Conservation (phyloP, 2,329 filamentous ascomycete species). For the Penicillium sp. region DNA sequence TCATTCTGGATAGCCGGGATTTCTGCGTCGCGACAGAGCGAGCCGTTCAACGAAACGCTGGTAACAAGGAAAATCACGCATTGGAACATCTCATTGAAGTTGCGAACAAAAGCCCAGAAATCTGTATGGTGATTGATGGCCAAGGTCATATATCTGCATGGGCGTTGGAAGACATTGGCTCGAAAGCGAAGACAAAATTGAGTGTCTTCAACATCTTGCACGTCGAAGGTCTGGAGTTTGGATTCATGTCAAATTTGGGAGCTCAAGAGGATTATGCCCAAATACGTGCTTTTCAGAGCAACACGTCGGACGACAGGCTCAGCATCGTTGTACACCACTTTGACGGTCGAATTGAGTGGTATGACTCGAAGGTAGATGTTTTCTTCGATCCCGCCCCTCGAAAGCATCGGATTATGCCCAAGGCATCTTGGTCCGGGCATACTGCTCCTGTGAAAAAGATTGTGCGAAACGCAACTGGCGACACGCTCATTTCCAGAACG, state of each 20-base stretch:
- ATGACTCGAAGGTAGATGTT: constrained; percentile 73
- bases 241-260: constrained; percentile 33
- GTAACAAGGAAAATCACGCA: constrained; percentile 65
- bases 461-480: constrained; percentile 78
- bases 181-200: constrained; percentile 63
- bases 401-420: constrained; percentile 59
- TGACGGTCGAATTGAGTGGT: constrained; percentile 79
- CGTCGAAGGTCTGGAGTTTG: constrained; percentile 59
- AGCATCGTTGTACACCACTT: constrained; percentile 80
- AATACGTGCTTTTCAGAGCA: constrained; percentile 71
- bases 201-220: constrained; percentile 86
- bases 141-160: constrained; percentile 85
- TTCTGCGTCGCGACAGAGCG: constrained; percentile 75
- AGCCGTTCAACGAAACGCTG: constrained; percentile 65
- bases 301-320: constrained; percentile 61
- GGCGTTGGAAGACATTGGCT: constrained; percentile 84
- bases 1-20: constrained; percentile 79
- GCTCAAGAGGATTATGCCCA: constrained; percentile 61
- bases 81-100: constrained; percentile 83
- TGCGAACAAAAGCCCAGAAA: constrained; percentile 80
- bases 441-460: constrained; percentile 79
- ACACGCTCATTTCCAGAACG: constrained; percentile 78
- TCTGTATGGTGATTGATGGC: constrained; percentile 84
- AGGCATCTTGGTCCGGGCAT: constrained; percentile 80
- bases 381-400: constrained; percentile 73